phyloP scores from a whole-genome alignment of 345 rosid species.

The Kernera saxatilis region DNA sequence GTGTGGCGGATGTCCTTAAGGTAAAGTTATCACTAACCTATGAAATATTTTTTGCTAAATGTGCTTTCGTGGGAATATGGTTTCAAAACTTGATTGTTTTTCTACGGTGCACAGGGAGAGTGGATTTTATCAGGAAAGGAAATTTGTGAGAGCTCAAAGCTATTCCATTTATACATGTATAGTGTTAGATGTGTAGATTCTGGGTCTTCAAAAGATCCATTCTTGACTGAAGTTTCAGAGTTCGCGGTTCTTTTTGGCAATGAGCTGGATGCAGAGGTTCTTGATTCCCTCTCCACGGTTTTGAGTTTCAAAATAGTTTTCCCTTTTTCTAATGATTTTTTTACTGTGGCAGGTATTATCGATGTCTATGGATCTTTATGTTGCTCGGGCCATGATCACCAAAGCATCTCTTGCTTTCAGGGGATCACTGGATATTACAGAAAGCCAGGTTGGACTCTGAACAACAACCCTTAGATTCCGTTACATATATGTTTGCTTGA shows the following conservation, averaged over 20 bases:
- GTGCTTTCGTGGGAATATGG: background rate
- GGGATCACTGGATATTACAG: slow-evolving; percentile 64
- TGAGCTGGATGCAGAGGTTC: slow-evolving; percentile 99
- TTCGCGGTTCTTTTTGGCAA: slow-evolving; percentile 93
- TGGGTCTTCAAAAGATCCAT: slow-evolving; percentile 81
- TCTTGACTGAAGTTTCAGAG: slow-evolving; percentile 75
- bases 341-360: slow-evolving; percentile 78
- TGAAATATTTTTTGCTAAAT: background rate
- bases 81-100: background rate
- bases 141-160: slow-evolving; percentile 42
- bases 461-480: background rate
- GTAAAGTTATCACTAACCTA: slow-evolving; percentile 20
- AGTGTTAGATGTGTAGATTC: slow-evolving; percentile 56
- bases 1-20: slow-evolving; percentile 86
- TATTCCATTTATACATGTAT: slow-evolving; percentile 68
- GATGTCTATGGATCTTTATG: slow-evolving; percentile 99
- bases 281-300: background rate
- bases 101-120: slow-evolving; percentile 63
- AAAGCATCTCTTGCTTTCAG: slow-evolving; percentile 92
- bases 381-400: slow-evolving; percentile 96
- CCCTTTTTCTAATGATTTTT: background rate
- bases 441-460: slow-evolving; percentile 58
- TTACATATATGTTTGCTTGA: slow-evolving; percentile 6
- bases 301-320: background rate
- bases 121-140: slow-evolving; percentile 87